Percentiles rank a stretch among this genome's conserved stretches.
Conservation (phyloP, 176 grass and related monocot genomes). For the Avena eriantha region DNA sequence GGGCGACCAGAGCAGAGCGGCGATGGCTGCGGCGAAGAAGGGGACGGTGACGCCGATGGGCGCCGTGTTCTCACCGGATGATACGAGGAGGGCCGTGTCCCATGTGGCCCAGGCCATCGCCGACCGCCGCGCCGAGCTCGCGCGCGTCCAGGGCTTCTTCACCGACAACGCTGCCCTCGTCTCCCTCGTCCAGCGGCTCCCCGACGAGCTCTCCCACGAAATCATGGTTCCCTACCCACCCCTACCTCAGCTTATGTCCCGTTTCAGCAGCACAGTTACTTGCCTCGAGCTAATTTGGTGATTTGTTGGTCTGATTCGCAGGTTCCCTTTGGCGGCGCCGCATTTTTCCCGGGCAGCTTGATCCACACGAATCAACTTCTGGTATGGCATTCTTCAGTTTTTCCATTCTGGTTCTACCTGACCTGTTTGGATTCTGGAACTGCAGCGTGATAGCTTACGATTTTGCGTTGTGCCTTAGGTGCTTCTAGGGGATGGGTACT, state of each 20-base stretch:
- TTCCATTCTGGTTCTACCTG: not conserved
- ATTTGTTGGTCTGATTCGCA: constrained; percentile 33
- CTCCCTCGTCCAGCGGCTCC: constrained; percentile 73
- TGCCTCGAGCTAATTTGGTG: not conserved
- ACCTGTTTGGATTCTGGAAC: not conserved
- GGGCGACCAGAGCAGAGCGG: constrained; percentile 8
- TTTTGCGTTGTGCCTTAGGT: constrained; percentile 59
- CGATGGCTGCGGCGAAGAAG: constrained; percentile 55
- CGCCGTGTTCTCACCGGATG: constrained; percentile 68
- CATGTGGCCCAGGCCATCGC: constrained; percentile 58
- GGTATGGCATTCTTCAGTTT: constrained; percentile 48
- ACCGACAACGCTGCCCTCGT: constrained; percentile 77
- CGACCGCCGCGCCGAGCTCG: constrained; percentile 61
- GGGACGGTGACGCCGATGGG: constrained; percentile 70
- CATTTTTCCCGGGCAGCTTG: constrained; percentile 82
- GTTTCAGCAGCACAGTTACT: not conserved
- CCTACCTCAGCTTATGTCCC: too few species aligned
- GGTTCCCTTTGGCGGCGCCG: constrained; percentile 88
- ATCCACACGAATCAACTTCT: constrained; percentile 90
- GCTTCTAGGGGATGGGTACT: constrained; percentile 90
- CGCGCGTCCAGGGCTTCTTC: constrained; percentile 60
- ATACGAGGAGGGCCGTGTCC: constrained; percentile 62
- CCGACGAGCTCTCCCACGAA: constrained; percentile 83
- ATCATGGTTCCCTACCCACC: constrained; percentile 63
- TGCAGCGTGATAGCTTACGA: constrained; percentile 7